A percentile compares a stretch with the other conserved stretches of the same genome.
Conservation (phyloP, 192 early-diverging fungal species). For the Backusella liffmaniae region DNA sequence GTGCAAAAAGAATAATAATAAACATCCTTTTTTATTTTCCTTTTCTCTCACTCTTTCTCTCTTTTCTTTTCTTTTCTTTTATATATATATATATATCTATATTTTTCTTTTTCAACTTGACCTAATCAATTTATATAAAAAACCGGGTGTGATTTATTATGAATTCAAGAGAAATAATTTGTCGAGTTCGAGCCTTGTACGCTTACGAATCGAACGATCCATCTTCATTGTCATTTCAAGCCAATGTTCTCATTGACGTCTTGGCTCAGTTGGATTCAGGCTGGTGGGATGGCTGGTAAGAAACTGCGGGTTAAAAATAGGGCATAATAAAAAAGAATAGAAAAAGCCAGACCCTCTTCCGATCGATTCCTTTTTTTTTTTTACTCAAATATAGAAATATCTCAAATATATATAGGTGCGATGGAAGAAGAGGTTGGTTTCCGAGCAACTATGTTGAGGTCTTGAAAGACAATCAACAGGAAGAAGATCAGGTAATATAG, state of each 20-base stretch:
- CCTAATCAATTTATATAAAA: too few species aligned
- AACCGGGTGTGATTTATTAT: not conserved
- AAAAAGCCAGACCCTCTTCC: not conserved
- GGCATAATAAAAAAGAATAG: slow-evolving; percentile 18
- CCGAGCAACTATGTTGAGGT: slow-evolving; percentile 82
- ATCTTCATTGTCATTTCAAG: slow-evolving; percentile 78
- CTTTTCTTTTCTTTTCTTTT: not conserved
- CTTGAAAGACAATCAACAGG: slow-evolving; percentile 20
- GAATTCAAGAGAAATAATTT: slow-evolving; percentile 15
- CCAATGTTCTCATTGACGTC: slow-evolving; percentile 88
- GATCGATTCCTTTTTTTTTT: not conserved
- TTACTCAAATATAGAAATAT: not conserved
- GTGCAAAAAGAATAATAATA: not conserved
- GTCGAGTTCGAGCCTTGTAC: slow-evolving; percentile 71
- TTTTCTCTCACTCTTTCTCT: not conserved
- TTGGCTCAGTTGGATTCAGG: slow-evolving; percentile 87
- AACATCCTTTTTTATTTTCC: not conserved
- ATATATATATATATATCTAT: not conserved
- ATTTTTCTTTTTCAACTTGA: not conserved
- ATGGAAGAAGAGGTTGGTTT: slow-evolving; percentile 85
- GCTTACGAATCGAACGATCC: slow-evolving; percentile 81
- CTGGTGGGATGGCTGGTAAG: slow-evolving; percentile 94
- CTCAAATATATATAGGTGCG: slow-evolving; percentile 40
- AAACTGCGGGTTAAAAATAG: slow-evolving; percentile 4
- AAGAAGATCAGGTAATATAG: slow-evolving; percentile 5